phyloP scores from a whole-genome alignment of 805 yeast genomes.

The Teunomyces cretensis region DNA sequence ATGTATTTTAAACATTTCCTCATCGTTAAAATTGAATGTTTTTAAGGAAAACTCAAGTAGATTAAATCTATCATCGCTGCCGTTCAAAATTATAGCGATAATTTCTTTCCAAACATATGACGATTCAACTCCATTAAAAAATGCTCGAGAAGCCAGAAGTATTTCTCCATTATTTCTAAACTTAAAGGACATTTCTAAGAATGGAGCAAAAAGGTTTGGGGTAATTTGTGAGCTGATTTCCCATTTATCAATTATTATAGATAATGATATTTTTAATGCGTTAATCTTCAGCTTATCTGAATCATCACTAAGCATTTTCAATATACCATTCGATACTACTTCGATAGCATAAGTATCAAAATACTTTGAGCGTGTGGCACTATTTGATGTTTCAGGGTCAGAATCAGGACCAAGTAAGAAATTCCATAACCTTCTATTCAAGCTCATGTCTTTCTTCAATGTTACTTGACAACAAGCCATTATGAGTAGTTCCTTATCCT shows the following conservation, averaged over 20 bases:
- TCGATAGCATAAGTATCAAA: conserved; percentile 59
- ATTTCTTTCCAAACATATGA: conserved; percentile 67
- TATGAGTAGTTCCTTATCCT: conserved; percentile 59
- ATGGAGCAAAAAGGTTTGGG: conserved; percentile 67
- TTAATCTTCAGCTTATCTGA: conserved; percentile 37
- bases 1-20: conserved; percentile 77
- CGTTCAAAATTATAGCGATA: conserved; percentile 41
- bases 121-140: conserved; percentile 88
- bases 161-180: conserved; percentile 39
- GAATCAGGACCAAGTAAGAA: conserved; percentile 86
- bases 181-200: conserved; percentile 49
- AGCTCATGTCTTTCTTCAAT: conserved; percentile 85
- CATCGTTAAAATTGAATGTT: conserved; percentile 77
- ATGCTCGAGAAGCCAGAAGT: conserved; percentile 57
- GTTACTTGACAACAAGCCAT: conserved; percentile 68
- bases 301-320: conserved; percentile 41
- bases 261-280: conserved; percentile 61
- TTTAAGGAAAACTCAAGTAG: conserved; percentile 59
- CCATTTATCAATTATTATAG: conserved; percentile 87
- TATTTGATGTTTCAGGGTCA: conserved; percentile 1
- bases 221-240: conserved; percentile 80
- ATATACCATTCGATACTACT: conserved; percentile 52
- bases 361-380: conserved; percentile 47
- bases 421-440: conserved; percentile 89
- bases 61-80: conserved; percentile 32